phyloP scores from a whole-genome alignment of 176 grass and related monocot species.

The Oryza rufipogon region DNA sequence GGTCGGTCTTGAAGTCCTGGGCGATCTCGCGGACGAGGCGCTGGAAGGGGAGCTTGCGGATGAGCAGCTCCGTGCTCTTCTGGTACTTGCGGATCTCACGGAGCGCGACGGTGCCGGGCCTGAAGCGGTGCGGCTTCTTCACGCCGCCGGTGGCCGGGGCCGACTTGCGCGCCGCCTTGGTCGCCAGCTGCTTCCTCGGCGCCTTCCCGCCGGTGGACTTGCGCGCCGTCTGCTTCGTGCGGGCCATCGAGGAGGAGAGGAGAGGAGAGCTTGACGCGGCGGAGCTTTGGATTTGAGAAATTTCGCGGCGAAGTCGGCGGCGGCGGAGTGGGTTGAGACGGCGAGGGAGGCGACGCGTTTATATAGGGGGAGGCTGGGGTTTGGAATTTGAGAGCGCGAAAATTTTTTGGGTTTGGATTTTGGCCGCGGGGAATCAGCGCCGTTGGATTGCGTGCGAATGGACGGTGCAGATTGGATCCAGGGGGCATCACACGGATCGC shows the following conservation, averaged over 20 bases:
- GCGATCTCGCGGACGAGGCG: constrained; percentile 72
- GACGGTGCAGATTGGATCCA: not conserved
- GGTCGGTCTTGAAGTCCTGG: constrained; percentile 87
- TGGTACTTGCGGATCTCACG: constrained; percentile 85
- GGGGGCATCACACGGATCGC: not conserved
- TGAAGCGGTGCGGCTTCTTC: constrained; percentile 85
- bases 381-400: not conserved
- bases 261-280: not conserved
- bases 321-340: not conserved
- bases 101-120: constrained; percentile 69
- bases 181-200: constrained; percentile 79
- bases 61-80: constrained; percentile 91
- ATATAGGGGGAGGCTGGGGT: not conserved
- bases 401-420: not conserved
- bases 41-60: constrained; percentile 82
- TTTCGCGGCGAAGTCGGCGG: no score
- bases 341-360: not conserved
- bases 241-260: constrained; percentile 49
- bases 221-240: constrained; percentile 87
- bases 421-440: no score
- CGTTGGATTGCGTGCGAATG: not conserved
- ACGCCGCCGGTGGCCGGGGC: constrained; percentile 75
- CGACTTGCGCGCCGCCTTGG: constrained; percentile 85
- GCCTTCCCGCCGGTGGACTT: constrained; percentile 89
- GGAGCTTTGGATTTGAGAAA: no score